phyloP scores from a whole-genome alignment of 1,139 yeast genomes.

The Hansenula sp. region DNA sequence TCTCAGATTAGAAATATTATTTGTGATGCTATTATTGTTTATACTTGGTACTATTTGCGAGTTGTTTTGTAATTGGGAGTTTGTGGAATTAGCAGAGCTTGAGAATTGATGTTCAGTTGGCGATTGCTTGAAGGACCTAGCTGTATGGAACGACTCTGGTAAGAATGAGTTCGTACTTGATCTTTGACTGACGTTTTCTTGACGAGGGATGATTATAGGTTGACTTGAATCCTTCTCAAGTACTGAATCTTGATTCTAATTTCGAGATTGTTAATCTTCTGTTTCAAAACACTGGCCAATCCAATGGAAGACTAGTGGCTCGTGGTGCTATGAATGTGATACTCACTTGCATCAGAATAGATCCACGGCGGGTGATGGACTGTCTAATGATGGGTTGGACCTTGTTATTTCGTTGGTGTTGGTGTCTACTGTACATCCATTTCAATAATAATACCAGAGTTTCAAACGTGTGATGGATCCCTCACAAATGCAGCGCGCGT shows the following conservation, averaged over 20 bases:
- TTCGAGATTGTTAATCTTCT: not conserved
- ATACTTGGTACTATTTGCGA: slow-evolving; percentile 15
- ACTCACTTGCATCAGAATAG: slow-evolving; percentile 1
- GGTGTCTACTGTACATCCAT: not conserved
- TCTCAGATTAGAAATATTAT: slow-evolving; percentile 15
- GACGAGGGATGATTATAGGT: slow-evolving; percentile 25
- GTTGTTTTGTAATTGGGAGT: slow-evolving; percentile 13
- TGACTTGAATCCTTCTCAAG: slow-evolving; percentile 20
- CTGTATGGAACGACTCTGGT: slow-evolving; percentile 23
- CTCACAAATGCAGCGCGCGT: no score
- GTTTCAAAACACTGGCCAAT: no score
- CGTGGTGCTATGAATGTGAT: no score
- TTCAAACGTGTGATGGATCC: no score
- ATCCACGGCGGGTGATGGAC: not conserved
- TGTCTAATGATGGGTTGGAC: not conserved
- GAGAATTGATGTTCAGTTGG: slow-evolving; percentile 18
- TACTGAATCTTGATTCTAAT: slow-evolving; percentile 8
- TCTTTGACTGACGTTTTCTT: slow-evolving; percentile 10
- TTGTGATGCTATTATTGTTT: slow-evolving; percentile 4
- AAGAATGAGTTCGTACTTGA: slow-evolving; percentile 8
- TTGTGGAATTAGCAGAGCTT: slow-evolving; percentile 20
- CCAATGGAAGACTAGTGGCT: no score
- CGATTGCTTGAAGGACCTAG: slow-evolving; percentile 19
- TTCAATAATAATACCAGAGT: no score
- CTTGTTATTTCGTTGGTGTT: not conserved